These are phyloP conservation scores for Syzygium malaccense DNA, from an alignment of 441 rosid genomes.

Conservation along the genomic window DNA sequence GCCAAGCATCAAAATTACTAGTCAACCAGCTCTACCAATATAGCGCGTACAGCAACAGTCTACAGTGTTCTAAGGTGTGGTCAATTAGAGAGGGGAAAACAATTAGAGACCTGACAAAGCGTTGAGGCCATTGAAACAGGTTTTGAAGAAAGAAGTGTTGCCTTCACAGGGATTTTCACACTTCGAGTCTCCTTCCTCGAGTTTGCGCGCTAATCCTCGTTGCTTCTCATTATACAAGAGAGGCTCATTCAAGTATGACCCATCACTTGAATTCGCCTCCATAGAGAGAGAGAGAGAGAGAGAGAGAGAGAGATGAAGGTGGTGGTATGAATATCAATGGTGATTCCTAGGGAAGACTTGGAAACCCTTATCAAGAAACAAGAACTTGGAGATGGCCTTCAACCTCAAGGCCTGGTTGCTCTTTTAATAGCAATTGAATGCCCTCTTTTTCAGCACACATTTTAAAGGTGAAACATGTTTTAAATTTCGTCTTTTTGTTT, in stretches of 20 bases:
- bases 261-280: conserved; percentile 13
- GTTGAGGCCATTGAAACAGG: conserved; percentile 75
- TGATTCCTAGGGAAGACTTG: not conserved
- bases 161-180: not conserved
- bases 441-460: not conserved
- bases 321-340: not conserved
- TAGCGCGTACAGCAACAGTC: not conserved
- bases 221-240: conserved; percentile 19
- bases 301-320: not conserved
- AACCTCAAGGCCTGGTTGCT: not conserved
- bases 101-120: conserved; percentile 66
- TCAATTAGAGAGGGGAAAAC: not conserved
- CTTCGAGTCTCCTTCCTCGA: conserved; percentile 13
- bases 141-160: conserved; percentile 48
- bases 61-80: not conserved
- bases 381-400: not conserved
- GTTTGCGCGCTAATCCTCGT: not conserved
- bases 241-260: conserved; percentile 16
- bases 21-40: not conserved
- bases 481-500: not conserved
- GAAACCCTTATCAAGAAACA: not conserved
- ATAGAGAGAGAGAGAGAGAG: not conserved
- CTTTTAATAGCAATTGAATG: not conserved
- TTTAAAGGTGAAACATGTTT: not conserved
- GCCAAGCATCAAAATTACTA: not conserved